Base-by-base conservation (phyloP, 805 yeast species). In the Kuraishia ogatae region DNA sequence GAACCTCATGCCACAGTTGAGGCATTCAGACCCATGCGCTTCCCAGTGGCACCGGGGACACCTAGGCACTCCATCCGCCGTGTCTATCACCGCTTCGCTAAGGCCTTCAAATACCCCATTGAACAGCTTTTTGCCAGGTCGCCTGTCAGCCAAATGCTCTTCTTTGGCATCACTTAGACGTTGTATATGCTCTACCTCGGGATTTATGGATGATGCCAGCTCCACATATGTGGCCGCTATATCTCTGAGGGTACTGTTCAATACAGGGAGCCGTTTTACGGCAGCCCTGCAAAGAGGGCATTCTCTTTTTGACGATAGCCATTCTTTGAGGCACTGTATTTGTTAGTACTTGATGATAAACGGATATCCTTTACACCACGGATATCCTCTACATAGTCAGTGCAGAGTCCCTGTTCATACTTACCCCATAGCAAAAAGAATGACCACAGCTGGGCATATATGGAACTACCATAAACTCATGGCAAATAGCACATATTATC, bases 31-130 rank as follows among this genome's bases (percentile, higher is more conserved):
- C 0, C 88, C 90, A 57, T 80, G 81, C 0, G 86, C 82, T 62
- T 87, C 93, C 93, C 93, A 87, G 62, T 84, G 90, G 65, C 94
- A 87, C 55, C 81, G 78, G 7, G 87, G 80, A 63, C 94, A 87
- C 54, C 93, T 69, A 0, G 87, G 81, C 10, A 87, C 88, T 1
- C 91, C 91, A 62, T 87, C 93, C 28, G 81, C 80, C 28, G 71
- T 72, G 61, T 85, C 91, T 1, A 84, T 71, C 2, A 82, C 66
- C 0, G 85, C 83, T 17, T 74, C 66, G 2, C 82, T 79, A 19
- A 75, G 64, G 52, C 68, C 65, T n/a, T 73, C 69, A 65, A 85
- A 84, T 2, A 77, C 64, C 39, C 75, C 76, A 2, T 76, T 77
- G 66, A 81, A 85, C 49, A 83, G 64, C 2, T 68, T 67, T 23